Conservation (phyloP, 495 filamentous ascomycete genomes). For the Penicillium paradoxum region DNA sequence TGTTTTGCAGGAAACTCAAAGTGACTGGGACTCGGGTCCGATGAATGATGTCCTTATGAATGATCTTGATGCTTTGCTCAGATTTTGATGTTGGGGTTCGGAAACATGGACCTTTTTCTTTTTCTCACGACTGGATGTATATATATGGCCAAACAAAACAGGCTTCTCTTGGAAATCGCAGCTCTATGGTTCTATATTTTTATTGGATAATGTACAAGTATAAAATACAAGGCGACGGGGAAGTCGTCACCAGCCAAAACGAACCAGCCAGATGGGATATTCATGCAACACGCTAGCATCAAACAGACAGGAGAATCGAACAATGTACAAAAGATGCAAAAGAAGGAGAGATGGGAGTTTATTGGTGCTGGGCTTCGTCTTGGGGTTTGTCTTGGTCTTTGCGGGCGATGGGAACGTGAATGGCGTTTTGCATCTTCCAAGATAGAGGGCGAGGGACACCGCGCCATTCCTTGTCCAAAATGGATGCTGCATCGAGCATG, state of each 20-base stretch:
- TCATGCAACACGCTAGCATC: slow-evolving; percentile 19
- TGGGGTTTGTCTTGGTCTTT: not conserved
- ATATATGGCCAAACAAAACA: not conserved
- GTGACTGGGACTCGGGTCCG: not conserved
- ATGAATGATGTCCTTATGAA: not conserved
- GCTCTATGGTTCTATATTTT: slow-evolving; percentile 5
- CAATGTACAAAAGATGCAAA: not conserved
- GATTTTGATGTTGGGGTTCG: slow-evolving; percentile 8
- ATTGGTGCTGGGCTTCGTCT: not conserved
- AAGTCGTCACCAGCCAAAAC: slow-evolving; percentile 9
- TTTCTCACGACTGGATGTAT: not conserved
- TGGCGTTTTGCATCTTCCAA: slow-evolving; percentile 33
- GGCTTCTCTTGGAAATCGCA: not conserved
- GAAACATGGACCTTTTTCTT: too few relatives aligned
- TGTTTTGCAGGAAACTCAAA: not conserved
- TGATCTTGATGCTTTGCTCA: slow-evolving; percentile 11
- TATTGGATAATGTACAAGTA: slow-evolving; percentile 8
- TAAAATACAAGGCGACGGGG: not conserved
- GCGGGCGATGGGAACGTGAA: slow-evolving; percentile 20
- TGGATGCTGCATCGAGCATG: slow-evolving; percentile 32
- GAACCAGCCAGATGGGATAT: slow-evolving; percentile 15
- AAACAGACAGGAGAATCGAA: slow-evolving; percentile 3
- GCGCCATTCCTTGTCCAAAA: slow-evolving; percentile 31
- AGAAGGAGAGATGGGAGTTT: not conserved
- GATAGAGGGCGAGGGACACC: slow-evolving; percentile 18